A percentile compares a stretch with the other conserved stretches of the same genome.
These are phyloP conservation scores for Rosa persica DNA, from an alignment of 306 rosid genomes.

Conservation along the genomic window DNA sequence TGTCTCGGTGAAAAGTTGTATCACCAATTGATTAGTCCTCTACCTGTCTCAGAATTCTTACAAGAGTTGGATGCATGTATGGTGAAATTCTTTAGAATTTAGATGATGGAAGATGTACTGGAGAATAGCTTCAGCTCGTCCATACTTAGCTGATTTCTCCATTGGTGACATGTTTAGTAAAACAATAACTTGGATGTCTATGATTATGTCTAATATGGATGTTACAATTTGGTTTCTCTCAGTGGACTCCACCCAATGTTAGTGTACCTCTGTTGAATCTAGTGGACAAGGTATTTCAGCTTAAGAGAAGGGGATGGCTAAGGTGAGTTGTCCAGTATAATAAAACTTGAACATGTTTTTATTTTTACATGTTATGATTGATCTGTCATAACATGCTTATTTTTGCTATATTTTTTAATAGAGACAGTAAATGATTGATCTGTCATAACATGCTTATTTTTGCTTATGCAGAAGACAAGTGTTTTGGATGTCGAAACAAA, in stretches of 20 bases:
- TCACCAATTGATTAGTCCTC: not conserved
- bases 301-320: slow-evolving; percentile 98
- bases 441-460: not conserved
- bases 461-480: slow-evolving; percentile 80
- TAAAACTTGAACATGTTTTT: slow-evolving; percentile 4
- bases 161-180: not conserved
- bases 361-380: not conserved
- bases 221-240: slow-evolving; percentile 37
- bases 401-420: not conserved
- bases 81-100: not conserved
- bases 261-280: slow-evolving; percentile 89
- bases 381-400: not conserved
- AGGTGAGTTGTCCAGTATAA: slow-evolving; percentile 48
- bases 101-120: not conserved
- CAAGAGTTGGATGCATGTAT: not conserved
- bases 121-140: not conserved
- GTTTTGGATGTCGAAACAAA: slow-evolving; percentile 98
- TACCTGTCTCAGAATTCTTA: not conserved
- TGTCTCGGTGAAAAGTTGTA: not conserved
- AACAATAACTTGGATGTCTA: not conserved
- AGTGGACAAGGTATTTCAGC: slow-evolving; percentile 97
- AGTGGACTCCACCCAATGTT: slow-evolving; percentile 98
- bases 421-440: not conserved
- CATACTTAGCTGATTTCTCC: not conserved
- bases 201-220: not conserved